Base-by-base conservation (phyloP, 2,329 filamentous ascomycete species). In the Purpureocillium takamizusanense region DNA sequence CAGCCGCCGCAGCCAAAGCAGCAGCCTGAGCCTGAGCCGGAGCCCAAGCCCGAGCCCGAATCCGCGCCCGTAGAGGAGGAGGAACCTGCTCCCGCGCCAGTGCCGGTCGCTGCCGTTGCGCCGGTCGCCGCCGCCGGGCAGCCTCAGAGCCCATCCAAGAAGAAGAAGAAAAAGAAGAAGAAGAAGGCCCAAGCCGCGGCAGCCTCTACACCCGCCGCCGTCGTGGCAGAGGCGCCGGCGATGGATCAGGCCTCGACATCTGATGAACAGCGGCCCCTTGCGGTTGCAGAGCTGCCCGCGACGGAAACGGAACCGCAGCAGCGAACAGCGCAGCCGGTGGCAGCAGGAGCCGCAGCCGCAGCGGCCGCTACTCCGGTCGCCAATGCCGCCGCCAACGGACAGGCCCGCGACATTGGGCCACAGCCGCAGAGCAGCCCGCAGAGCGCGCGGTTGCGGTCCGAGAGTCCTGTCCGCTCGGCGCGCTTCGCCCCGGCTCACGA, bases 381-480 rank as follows among this genome's bases (percentile, higher is more conserved):
- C 6, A 30, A 7, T 7, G 28, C 12, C 12, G 15, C 28, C 12
- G 15, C 32, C 23, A 23, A 38, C 8, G 35, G 32, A 27, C 27
- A 34, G 14, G 28, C 35, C 7, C 28, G 18, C 15, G 34, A 8
- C 1, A 29, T 21, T 2, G 31, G 44, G 6, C 29, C 38, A 44
- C 34, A 37, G 33, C 30, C 41, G n/a, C 30, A 43, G 17, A 41
- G 40, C 50, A 17, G 35, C 15, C 18, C 44, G 31, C 46, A 47
- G 7, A 53, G 46, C 31, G 52, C 53, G 15, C 59, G 71, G 5
- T 61, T 66, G 3, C 60, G 59, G 16, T 76, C 73, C 1, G 66
- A 65, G 46, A 87, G 82, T 47, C 82, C 83, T n/a, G 71, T 67
- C 17, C 73, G 83, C 27, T 77, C 72, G 23, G 76, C 83, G 11